Evolutionary conservation across 495 filamentous ascomycete genomes (phyloP), one percentile per base, ranked within the genome.

Genomic region (Penicillium turbatum): DNA sequence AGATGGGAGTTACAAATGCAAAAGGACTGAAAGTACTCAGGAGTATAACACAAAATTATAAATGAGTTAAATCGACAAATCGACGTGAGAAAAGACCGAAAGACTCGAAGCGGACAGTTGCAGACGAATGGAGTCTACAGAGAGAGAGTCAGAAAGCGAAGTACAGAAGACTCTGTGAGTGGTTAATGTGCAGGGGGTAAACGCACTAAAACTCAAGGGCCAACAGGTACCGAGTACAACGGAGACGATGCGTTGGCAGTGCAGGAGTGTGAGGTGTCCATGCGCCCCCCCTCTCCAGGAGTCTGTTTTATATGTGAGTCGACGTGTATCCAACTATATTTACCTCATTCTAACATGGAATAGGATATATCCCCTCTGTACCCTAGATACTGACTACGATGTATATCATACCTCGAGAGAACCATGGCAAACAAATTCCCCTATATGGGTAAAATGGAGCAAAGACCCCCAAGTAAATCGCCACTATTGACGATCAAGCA

Each of bases 181-280:
- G 32, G 35, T 12, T 37, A 2, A 12, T 12, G 10, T 35, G n/a
- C 35, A 31, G 30, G 30, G 30, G 7, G 30, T 31, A 11, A 7
- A 1, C 30, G 30, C 35, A 37, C 35, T 37, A 43, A 27, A 26
- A 48, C 24, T 16, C 1, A 6, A 24, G 10, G 31, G 2, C 35
- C 19, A 17, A 9, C 35, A 51, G 38, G 49, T 51, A 51, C 49
- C 38, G 17, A 40, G 39, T 51, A 51, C 49, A 51, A 49, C 32
- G 24, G 27, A 51, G 19, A 42, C 49, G 38, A 51, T 51, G 49
- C 49, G 49, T 41, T 51, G 49, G 49, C 49, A 51, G 71, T 73
- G 69, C 68, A 70, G 61, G 65, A 59, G 57, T 67, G 63, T 67
- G 63, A 66, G 61, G 52, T 66, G 63, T 61, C 57, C 56, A 19